Percentiles rank a stretch among this genome's conserved stretches.
Conservation (phyloP, 2,329 filamentous ascomycete species). For the Trichoderma atrobrunneum region DNA sequence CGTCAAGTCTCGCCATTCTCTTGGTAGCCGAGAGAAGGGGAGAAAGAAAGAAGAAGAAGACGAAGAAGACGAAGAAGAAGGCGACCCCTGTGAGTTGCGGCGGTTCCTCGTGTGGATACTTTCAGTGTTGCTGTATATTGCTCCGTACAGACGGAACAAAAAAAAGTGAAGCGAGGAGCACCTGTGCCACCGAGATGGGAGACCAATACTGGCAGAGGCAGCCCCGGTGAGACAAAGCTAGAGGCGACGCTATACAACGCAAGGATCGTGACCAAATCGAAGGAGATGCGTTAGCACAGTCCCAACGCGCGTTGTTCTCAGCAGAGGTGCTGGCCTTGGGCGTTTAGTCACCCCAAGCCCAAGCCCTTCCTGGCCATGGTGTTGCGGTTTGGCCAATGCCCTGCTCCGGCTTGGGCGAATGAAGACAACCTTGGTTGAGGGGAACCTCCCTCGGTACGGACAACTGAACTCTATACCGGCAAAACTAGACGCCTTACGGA, state of each 20-base stretch:
- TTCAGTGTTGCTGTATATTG: not conserved
- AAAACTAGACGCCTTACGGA: not conserved
- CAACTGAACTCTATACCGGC: conserved; percentile 1
- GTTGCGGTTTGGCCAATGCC: conserved; percentile 8
- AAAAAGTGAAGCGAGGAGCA: not conserved
- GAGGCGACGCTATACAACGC: conserved; percentile 12
- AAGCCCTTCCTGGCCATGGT: conserved; percentile 10
- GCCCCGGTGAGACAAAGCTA: not conserved
- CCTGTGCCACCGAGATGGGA: not conserved
- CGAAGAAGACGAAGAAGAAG: not conserved
- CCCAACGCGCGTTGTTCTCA: conserved; percentile 12
- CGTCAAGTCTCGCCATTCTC: not conserved
- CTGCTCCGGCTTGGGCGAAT: not conserved
- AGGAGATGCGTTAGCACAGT: conserved; percentile 13
- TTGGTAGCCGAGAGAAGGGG: not conserved
- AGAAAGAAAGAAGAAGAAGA: not conserved
- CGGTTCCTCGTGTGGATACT: not conserved
- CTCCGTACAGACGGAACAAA: not conserved
- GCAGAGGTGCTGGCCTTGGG: not conserved
- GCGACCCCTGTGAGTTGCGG: not conserved
- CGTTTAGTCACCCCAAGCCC: conserved; percentile 1
- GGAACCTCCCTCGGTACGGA: conserved; percentile 11
- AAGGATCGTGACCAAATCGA: conserved; percentile 17
- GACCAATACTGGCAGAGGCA: not conserved
- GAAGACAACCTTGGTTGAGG: not conserved